Evolutionary conservation across 345 rosid genomes (phyloP), one percentile per base, ranked within the genome.

Genomic region (Barbarea vulgaris): DNA sequence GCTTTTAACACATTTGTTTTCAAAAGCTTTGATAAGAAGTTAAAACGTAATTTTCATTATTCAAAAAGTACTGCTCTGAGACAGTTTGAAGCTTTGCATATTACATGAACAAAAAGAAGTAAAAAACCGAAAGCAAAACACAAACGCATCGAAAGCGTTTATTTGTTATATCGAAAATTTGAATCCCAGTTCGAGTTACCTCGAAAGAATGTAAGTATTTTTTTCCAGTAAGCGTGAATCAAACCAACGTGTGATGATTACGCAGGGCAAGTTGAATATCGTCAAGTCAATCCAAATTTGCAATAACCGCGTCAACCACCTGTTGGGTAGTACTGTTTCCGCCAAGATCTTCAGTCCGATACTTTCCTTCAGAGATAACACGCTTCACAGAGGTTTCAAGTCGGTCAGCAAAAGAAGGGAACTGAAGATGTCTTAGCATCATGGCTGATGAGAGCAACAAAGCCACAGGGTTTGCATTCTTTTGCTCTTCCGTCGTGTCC

Each of bases 401-500:
- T 74, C 93, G 78, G 76, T 93, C 92, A n/a, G 97, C 96, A n/a
- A 93, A 93, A 13, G 96, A 85, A 59, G 93, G 96, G 71, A 93
- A 91, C 81, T 84, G 96, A 31, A 93, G 93, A 55, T 93, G 97
- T 69, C 96, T 93, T 76, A 93, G 86, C 98, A 93, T 89, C 98
- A 93, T 93, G 39, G 98, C 98, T 56, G 97, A 93, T 56, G 98
- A 93, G 48, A 91, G 96, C 25, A 91, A 84, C 81, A 93, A 76
- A 3, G 98, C 98, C 63, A 93, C 96, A 7, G 93, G 98, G 75
- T 91, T 91, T 67, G 97, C 97, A 74, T 79, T 91, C 87, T 87
- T 88, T 73, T 88, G 87, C 72, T 81, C 79, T 42, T 85, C 76
- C 28, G 87, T 34, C 21, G 77, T 84, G 27, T 87, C 91, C 19